phyloP scores from a whole-genome alignment of 257 asterid genomes.

The Capsicum rhomboideum region DNA sequence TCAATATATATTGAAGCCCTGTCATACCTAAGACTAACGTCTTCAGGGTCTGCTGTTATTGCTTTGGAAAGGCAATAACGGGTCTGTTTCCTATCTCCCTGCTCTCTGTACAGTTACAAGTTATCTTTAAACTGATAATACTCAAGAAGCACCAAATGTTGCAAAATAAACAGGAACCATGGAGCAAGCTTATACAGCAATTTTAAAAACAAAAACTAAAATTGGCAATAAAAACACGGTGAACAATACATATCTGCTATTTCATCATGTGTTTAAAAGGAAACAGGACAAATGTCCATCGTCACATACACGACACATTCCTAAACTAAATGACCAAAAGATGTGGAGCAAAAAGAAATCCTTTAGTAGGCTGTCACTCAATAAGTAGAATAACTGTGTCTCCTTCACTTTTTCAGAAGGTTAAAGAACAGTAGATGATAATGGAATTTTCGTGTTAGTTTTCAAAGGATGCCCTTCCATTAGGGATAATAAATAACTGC shows the following conservation, averaged over 20 bases:
- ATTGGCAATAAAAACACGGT: not conserved
- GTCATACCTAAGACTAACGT: slow-evolving; percentile 42
- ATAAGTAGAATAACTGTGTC: not conserved
- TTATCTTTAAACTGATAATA: not conserved
- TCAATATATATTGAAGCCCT: slow-evolving; percentile 66
- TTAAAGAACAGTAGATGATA: not conserved
- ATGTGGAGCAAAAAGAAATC: not conserved
- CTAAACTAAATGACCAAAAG: not conserved
- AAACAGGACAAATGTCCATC: not conserved
- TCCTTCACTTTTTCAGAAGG: not conserved
- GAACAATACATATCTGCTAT: not conserved
- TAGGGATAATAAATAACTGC: not conserved
- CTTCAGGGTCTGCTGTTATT: slow-evolving; percentile 72
- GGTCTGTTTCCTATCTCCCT: slow-evolving; percentile 59
- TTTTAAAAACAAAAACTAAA: not conserved
- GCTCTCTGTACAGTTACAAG: slow-evolving; percentile 32
- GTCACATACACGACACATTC: not conserved
- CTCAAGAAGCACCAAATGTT: not conserved
- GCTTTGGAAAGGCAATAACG: slow-evolving; percentile 70
- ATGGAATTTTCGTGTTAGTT: not conserved
- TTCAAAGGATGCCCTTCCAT: not conserved
- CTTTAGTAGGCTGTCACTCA: not conserved
- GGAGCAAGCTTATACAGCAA: not conserved
- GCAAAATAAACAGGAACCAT: not conserved
- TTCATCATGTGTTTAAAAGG: not conserved